phyloP scores from a whole-genome alignment of 2,329 filamentous ascomycete species.

The Pseudohalonectria lignicola region DNA sequence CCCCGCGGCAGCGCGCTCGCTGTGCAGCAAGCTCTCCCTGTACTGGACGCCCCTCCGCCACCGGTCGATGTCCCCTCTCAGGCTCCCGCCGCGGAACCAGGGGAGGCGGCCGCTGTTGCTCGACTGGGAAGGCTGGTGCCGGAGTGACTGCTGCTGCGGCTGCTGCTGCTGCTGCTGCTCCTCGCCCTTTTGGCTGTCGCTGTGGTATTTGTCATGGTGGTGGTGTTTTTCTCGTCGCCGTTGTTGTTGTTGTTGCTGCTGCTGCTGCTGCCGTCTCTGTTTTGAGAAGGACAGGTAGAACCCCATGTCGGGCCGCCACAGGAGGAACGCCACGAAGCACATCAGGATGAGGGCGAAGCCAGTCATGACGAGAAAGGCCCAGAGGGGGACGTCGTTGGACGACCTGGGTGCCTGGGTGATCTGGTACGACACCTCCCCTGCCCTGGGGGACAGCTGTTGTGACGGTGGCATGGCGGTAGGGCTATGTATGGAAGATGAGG shows the following conservation, averaged over 20 bases:
- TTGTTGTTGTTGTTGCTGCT: neutral
- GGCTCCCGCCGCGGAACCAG: conserved; percentile 1
- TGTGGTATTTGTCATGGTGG: neutral
- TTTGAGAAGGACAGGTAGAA: neutral
- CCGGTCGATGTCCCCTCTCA: conserved; percentile 1
- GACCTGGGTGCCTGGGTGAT: neutral
- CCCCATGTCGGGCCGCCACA: conserved; percentile 1
- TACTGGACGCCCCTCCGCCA: conserved; percentile 1
- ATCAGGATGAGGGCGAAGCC: neutral
- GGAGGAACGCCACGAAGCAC: neutral
- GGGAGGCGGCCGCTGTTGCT: neutral
- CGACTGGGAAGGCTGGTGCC: too few species aligned
- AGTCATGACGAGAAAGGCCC: conserved; percentile 3
- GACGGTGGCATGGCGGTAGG: too few species aligned
- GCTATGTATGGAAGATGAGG: too few species aligned
- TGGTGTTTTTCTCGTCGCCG: neutral
- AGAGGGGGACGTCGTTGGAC: neutral
- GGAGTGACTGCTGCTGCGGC: too few species aligned
- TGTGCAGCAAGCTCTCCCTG: too few species aligned
- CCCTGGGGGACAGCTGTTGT: too few species aligned
- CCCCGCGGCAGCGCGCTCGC: too few species aligned
- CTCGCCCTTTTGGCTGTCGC: too few species aligned
- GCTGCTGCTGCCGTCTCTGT: neutral
- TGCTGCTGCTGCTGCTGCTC: too few species aligned
- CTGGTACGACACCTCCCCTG: too few species aligned